A percentile compares a stretch with the other conserved stretches of the same genome.
Conservation (phyloP, 345 rosid species). For the Pseudoturritis turrita region DNA sequence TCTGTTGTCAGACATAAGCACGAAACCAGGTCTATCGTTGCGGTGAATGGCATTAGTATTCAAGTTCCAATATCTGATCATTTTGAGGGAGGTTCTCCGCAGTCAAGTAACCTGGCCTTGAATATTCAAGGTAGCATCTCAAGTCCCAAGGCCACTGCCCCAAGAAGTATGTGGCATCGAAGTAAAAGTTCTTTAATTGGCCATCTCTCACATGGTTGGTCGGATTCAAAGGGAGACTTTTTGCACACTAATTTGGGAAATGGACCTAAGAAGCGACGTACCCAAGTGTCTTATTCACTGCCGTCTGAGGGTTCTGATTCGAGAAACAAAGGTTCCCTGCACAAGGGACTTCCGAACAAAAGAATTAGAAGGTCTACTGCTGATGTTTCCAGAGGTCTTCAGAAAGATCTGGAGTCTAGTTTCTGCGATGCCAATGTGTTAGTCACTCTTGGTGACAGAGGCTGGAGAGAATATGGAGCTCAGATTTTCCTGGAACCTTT, state of each 20-base stretch:
- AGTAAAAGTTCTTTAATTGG: slow-evolving; percentile 56
- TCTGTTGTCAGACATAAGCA: slow-evolving; percentile 34
- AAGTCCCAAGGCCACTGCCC: slow-evolving; percentile 85
- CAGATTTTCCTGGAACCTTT: slow-evolving; percentile 67
- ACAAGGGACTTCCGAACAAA: slow-evolving; percentile 58
- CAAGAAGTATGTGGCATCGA: slow-evolving; percentile 74
- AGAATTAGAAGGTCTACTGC: slow-evolving; percentile 72
- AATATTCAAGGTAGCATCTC: slow-evolving; percentile 58
- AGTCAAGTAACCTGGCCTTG: slow-evolving; percentile 47
- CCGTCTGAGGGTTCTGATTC: slow-evolving; percentile 71
- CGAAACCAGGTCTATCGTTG: slow-evolving; percentile 30
- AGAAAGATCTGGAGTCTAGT: slow-evolving; percentile 55
- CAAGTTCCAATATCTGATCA: slow-evolving; percentile 54
- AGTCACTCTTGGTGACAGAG: slow-evolving; percentile 68
- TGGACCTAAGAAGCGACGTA: slow-evolving; percentile 88
- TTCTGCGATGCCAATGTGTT: slow-evolving; percentile 78
- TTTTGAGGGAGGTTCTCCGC: slow-evolving; percentile 37
- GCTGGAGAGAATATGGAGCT: slow-evolving; percentile 89
- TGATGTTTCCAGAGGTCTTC: slow-evolving; percentile 47
- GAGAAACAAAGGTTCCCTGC: slow-evolving; percentile 47
- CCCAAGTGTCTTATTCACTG: slow-evolving; percentile 79
- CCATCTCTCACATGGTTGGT: slow-evolving; percentile 60
- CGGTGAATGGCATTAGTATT: slow-evolving; percentile 41
- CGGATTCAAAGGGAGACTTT: slow-evolving; percentile 58
- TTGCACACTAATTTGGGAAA: slow-evolving; percentile 56